These are phyloP conservation scores for Galerina marginata DNA, from an alignment of 768 basidiomycete genomes.

Conservation along the genomic window DNA sequence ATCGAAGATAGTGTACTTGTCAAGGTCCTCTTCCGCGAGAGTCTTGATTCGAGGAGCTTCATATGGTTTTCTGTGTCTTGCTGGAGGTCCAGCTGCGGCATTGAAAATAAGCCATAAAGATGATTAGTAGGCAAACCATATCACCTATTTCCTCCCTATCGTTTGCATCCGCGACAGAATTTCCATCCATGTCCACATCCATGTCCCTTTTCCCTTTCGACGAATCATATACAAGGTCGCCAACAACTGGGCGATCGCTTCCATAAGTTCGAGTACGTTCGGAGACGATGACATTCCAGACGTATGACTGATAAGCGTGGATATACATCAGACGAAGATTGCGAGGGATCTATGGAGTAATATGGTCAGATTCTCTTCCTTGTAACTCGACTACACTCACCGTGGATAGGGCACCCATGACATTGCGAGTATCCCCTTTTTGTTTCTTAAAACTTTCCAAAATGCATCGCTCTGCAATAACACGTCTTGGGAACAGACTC, in stretches of 20 bases:
- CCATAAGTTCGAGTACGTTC: slow-evolving; percentile 87
- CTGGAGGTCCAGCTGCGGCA: slow-evolving; percentile 31
- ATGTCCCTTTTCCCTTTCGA: slow-evolving; percentile 36
- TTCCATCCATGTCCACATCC: slow-evolving; percentile 40
- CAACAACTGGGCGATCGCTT: slow-evolving; percentile 72
- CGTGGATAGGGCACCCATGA: slow-evolving; percentile 86
- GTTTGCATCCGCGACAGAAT: slow-evolving; percentile 8
- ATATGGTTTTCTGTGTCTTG: slow-evolving; percentile 58
- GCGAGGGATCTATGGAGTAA: slow-evolving; percentile 76
- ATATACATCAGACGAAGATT: slow-evolving; percentile 97
- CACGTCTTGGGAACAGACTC: slow-evolving; percentile 84
- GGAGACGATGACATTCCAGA: slow-evolving; percentile 97
- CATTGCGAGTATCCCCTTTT: slow-evolving; percentile 77
- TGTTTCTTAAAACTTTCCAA: slow-evolving; percentile 89
- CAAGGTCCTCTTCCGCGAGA: slow-evolving; percentile 76
- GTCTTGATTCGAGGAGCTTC: slow-evolving; percentile 75
- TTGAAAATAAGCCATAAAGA: not conserved
- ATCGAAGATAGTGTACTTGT: slow-evolving; percentile 89
- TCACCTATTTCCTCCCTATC: slow-evolving; percentile 31
- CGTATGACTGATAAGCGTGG: slow-evolving; percentile 97
- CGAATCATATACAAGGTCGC: slow-evolving; percentile 89
- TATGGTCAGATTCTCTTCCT: not conserved
- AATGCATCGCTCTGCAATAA: slow-evolving; percentile 92
- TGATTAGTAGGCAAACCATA: not conserved
- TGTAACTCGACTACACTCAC: slow-evolving; percentile 43